Conservation (phyloP, 306 rosid genomes). For the Begonia masoniana region DNA sequence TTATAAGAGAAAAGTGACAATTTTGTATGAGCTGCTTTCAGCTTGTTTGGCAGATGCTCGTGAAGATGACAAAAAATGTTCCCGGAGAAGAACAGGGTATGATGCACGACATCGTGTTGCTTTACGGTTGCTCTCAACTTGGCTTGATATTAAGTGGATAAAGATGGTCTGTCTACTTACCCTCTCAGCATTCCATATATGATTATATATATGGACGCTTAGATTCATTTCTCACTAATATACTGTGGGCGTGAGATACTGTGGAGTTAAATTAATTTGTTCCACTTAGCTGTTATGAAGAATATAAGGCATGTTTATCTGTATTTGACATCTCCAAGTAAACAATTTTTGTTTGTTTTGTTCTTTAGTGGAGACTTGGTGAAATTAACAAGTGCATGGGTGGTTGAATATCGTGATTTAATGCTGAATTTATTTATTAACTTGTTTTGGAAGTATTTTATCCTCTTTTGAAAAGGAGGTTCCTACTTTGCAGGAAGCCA, state of each 20-base stretch:
- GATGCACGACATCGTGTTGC: slow-evolving; percentile 88
- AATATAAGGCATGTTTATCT: no score
- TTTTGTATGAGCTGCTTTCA: slow-evolving; percentile 70
- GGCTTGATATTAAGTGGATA: slow-evolving; percentile 81
- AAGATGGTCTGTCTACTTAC: slow-evolving; percentile 51
- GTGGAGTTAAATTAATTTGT: no score
- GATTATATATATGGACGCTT: neutral
- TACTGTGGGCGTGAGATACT: no score
- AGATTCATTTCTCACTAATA: neutral
- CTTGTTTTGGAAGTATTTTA: slow-evolving; percentile 2
- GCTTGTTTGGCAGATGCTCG: slow-evolving; percentile 59
- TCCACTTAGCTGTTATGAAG: no score
- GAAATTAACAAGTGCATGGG: no score
- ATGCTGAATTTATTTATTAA: neutral
- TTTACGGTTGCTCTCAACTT: slow-evolving; percentile 57
- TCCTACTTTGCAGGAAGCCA: slow-evolving; percentile 59
- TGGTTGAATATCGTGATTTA: neutral
- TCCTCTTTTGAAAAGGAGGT: slow-evolving; percentile 8
- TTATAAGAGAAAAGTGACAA: slow-evolving; percentile 66
- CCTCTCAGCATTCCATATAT: slow-evolving; percentile 9
- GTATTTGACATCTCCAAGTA: no score
- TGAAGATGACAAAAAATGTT: slow-evolving; percentile 30
- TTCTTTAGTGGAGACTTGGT: no score
- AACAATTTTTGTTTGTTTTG: no score
- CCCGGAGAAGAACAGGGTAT: slow-evolving; percentile 61